These are phyloP conservation scores for Ceratobasidium sp. DNA, from an alignment of 1,284 basidiomycete species.

Conservation along the genomic window DNA sequence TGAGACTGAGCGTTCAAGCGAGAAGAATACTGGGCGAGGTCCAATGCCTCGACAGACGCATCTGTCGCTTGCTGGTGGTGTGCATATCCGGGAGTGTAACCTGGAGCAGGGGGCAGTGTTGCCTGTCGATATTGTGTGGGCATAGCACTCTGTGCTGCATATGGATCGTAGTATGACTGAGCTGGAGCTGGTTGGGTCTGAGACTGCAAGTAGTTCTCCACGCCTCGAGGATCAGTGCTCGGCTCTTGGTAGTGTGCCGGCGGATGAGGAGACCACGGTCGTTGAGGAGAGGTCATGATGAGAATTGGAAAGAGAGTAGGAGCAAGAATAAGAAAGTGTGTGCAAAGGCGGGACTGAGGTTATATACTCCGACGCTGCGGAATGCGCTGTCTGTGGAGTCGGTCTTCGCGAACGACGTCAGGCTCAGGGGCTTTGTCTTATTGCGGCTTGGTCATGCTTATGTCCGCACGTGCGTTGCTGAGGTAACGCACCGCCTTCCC, in stretches of 20 bases:
- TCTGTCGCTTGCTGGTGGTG: slow-evolving; percentile 30
- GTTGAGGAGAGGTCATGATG: slow-evolving; percentile 19
- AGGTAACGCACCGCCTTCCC: slow-evolving; percentile 7
- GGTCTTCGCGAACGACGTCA: slow-evolving; percentile 9
- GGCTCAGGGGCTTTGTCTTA: slow-evolving; percentile 26
- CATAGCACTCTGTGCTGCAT: slow-evolving; percentile 27
- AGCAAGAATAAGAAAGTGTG: not conserved
- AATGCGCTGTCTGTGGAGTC: slow-evolving; percentile 33
- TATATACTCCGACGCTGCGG: slow-evolving; percentile 14
- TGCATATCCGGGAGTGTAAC: not conserved
- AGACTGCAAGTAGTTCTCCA: slow-evolving; percentile 18
- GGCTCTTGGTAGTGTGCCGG: slow-evolving; percentile 31
- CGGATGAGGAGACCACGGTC: slow-evolving; percentile 35
- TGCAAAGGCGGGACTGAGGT: not conserved
- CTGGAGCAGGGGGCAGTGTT: slow-evolving; percentile 3
- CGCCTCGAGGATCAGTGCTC: slow-evolving; percentile 18
- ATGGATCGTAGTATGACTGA: slow-evolving; percentile 14
- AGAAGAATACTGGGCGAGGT: slow-evolving; percentile 17
- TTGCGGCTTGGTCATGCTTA: not conserved
- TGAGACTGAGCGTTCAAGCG: slow-evolving; percentile 17
- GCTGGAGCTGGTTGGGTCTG: not conserved
- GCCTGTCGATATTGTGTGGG: slow-evolving; percentile 16
- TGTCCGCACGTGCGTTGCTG: not conserved
- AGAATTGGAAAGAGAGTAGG: not conserved
- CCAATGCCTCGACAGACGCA: slow-evolving; percentile 31